Evolutionary conservation across 2,329 filamentous ascomycete species (phyloP).

Genomic region (Ceratocystis variospora): DNA sequence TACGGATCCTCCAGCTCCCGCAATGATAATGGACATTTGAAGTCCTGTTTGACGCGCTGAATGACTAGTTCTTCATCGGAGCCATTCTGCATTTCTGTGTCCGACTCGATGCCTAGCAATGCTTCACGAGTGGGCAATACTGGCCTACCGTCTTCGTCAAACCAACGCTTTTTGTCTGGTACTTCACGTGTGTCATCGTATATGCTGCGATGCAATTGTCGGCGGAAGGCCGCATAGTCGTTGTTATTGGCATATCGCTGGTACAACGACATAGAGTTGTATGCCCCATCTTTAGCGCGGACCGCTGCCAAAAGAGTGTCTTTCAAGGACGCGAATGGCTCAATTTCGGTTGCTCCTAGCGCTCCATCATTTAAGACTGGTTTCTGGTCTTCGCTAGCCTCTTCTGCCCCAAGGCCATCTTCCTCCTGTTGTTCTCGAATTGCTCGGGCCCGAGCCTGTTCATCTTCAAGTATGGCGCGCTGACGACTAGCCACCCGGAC

Average conservation of each 20-base stretch:
- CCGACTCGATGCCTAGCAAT: conserved; percentile 26
- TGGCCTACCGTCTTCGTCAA: conserved; percentile 34
- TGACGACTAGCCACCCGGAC: conserved; percentile 22
- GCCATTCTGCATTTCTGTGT: conserved; percentile 36
- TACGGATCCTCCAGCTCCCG: conserved; percentile 50
- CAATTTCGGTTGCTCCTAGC: no score
- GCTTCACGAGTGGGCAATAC: conserved; percentile 22
- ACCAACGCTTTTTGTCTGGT: conserved; percentile 42
- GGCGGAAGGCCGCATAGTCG: conserved; percentile 46
- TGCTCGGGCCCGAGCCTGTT: not conserved
- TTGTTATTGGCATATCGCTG: conserved; percentile 43
- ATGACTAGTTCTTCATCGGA: conserved; percentile 58
- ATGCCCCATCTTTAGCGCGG: conserved; percentile 19
- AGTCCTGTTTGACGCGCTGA: conserved; percentile 46
- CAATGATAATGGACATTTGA: conserved; percentile 57
- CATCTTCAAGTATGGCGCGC: conserved; percentile 8
- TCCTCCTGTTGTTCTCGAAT: not conserved
- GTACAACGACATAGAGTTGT: conserved; percentile 27
- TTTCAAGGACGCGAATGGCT: not conserved
- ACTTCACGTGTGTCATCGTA: conserved; percentile 37
- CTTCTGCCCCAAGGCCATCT: not conserved
- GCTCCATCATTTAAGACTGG: not conserved
- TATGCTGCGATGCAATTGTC: conserved; percentile 41
- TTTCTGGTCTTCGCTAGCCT: not conserved
- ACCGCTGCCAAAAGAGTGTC: not conserved